phyloP scores from a whole-genome alignment of 352 stramenopile genomes.

The Pythium periplocum region DNA sequence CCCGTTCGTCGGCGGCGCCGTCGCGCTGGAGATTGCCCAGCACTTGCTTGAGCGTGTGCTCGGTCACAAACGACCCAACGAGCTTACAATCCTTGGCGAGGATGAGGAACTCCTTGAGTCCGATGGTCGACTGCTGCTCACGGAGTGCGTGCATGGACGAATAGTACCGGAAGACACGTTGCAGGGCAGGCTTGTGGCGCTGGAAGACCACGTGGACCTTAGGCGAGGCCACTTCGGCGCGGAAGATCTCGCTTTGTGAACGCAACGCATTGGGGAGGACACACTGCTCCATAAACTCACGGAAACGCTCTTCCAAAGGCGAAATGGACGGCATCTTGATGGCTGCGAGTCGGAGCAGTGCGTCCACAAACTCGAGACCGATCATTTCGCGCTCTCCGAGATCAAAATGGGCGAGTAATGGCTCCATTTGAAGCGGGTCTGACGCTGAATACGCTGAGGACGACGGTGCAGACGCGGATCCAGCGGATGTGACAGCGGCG shows the following conservation, averaged over 20 bases:
- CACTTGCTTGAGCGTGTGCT: constrained; percentile 76
- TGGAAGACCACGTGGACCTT: constrained; percentile 74
- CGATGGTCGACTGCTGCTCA: constrained; percentile 73
- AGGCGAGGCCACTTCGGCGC: constrained; percentile 53
- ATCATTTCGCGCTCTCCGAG: constrained; percentile 35
- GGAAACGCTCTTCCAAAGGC: constrained; percentile 54
- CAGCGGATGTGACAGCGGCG: neutral
- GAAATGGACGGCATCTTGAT: constrained; percentile 33
- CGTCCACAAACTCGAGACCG: constrained; percentile 61
- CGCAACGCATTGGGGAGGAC: constrained; percentile 64
- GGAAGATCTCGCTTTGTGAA: constrained; percentile 71
- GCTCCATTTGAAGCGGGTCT: too few species aligned
- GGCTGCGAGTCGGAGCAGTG: constrained; percentile 48
- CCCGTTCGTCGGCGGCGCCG: constrained; percentile 26
- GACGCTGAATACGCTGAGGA: neutral
- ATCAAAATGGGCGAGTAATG: too few species aligned
- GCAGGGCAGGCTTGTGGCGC: constrained; percentile 58
- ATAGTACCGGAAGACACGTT: constrained; percentile 80
- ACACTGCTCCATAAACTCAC: constrained; percentile 59
- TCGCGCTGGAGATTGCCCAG: constrained; percentile 70
- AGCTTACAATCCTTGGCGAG: constrained; percentile 74
- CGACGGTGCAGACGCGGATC: neutral
- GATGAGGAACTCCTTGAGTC: constrained; percentile 48
- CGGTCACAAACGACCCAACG: constrained; percentile 65
- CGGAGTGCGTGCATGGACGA: constrained; percentile 68